phyloP scores from a whole-genome alignment of 441 rosid genomes.

The Adansonia grandidieri region DNA sequence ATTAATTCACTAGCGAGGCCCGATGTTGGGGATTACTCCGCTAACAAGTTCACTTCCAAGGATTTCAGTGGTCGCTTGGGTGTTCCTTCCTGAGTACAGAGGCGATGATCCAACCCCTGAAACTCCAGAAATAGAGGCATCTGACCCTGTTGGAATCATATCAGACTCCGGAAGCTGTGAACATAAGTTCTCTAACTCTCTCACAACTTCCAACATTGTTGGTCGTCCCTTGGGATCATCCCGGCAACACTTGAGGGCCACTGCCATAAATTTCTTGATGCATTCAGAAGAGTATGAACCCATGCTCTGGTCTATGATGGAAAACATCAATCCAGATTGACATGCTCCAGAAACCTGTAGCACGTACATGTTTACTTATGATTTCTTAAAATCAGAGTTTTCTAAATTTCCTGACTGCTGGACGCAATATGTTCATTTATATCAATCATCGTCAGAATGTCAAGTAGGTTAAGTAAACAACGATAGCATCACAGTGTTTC shows the following conservation, averaged over 20 bases:
- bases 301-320: constrained; percentile 76
- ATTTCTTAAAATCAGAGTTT: not conserved
- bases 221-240: constrained; percentile 74
- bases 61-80: constrained; percentile 32
- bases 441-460: not conserved
- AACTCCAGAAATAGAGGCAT: constrained; percentile 33
- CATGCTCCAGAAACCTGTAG: constrained; percentile 62
- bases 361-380: not conserved
- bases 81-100: constrained; percentile 32
- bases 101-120: constrained; percentile 37
- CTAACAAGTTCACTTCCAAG: constrained; percentile 77
- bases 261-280: constrained; percentile 54
- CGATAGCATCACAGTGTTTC: not conserved
- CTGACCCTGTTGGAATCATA: constrained; percentile 32
- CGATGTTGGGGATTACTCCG: constrained; percentile 60
- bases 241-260: constrained; percentile 70
- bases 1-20: constrained; percentile 47
- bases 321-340: constrained; percentile 58
- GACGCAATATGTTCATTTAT: not conserved
- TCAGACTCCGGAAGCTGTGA: constrained; percentile 47
- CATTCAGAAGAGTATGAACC: constrained; percentile 72
- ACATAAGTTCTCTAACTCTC: constrained; percentile 70
- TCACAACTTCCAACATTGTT: constrained; percentile 61
- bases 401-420: not conserved
- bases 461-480: not conserved